A percentile compares a stretch with the other conserved stretches of the same genome.
phyloP scores from a whole-genome alignment of 306 rosid genomes.

The Gillenia trifoliata region DNA sequence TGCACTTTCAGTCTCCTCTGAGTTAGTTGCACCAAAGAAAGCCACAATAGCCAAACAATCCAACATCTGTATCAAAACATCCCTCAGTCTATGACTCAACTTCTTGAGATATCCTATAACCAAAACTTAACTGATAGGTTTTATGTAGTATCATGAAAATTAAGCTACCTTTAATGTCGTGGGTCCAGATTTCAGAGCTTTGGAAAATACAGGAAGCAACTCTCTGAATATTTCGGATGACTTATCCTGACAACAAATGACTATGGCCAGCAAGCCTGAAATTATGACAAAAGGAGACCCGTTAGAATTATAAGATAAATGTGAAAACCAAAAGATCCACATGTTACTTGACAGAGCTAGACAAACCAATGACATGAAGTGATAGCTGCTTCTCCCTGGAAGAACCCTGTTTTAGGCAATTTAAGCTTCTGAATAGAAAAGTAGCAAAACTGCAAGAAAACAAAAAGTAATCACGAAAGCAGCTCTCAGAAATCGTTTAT shows the following conservation, averaged over 20 bases:
- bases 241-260: slow-evolving; percentile 8
- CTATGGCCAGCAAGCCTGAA: slow-evolving; percentile 34
- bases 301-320: neutral
- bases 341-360: neutral
- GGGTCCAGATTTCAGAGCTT: slow-evolving; percentile 6
- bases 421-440: slow-evolving; percentile 11
- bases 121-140: neutral
- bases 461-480: too few relatives aligned
- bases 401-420: slow-evolving; percentile 25
- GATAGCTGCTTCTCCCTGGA: slow-evolving; percentile 22
- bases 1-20: slow-evolving; percentile 23
- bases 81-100: neutral
- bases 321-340: neutral
- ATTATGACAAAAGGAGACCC: neutral
- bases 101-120: neutral
- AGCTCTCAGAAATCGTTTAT: too few relatives aligned
- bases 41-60: slow-evolving; percentile 33
- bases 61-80: slow-evolving; percentile 21
- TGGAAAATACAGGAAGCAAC: slow-evolving; percentile 14
- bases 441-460: slow-evolving; percentile 28
- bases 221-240: slow-evolving; percentile 22
- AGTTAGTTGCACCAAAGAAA: slow-evolving; percentile 25
- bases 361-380: slow-evolving; percentile 24
- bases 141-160: neutral
- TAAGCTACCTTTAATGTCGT: slow-evolving; percentile 8